Conservation (phyloP, 1,139 yeast species). For the Candida smagusa region DNA sequence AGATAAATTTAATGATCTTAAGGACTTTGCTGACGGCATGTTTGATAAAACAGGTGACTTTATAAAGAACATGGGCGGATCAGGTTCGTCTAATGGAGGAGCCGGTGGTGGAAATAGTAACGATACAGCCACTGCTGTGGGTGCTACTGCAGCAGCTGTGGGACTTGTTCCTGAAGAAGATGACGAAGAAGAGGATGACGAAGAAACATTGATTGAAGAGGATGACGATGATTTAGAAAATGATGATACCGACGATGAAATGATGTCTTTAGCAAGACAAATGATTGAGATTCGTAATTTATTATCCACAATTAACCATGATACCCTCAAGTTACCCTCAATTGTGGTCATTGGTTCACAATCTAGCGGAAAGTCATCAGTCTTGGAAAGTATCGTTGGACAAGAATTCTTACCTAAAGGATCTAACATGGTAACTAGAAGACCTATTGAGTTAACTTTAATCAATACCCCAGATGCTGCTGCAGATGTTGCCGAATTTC, state of each 20-base stretch:
- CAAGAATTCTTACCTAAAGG: constrained; percentile 95
- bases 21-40: constrained; percentile 52
- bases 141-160: constrained; percentile 48
- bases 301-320: constrained; percentile 74
- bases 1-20: constrained; percentile 59
- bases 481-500: constrained; percentile 90
- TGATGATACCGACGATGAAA: constrained; percentile 63
- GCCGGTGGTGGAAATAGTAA: constrained; percentile 24
- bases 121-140: constrained; percentile 38
- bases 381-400: constrained; percentile 89
- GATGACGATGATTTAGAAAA: constrained; percentile 44
- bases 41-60: constrained; percentile 46
- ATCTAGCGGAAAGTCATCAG: constrained; percentile 95
- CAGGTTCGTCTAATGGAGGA: constrained; percentile 12
- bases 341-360: constrained; percentile 98
- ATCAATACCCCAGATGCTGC: constrained; percentile 82
- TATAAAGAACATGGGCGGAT: constrained; percentile 22
- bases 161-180: constrained; percentile 35
- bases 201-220: constrained; percentile 27
- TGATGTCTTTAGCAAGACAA: constrained; percentile 83
- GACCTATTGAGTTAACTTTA: constrained; percentile 91
- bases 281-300: constrained; percentile 94
- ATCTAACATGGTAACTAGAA: constrained; percentile 89
- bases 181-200: constrained; percentile 31
- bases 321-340: constrained; percentile 80